Base-by-base conservation (phyloP, 108 stramenopile genomes). In the Discostella pseudostelligera region DNA sequence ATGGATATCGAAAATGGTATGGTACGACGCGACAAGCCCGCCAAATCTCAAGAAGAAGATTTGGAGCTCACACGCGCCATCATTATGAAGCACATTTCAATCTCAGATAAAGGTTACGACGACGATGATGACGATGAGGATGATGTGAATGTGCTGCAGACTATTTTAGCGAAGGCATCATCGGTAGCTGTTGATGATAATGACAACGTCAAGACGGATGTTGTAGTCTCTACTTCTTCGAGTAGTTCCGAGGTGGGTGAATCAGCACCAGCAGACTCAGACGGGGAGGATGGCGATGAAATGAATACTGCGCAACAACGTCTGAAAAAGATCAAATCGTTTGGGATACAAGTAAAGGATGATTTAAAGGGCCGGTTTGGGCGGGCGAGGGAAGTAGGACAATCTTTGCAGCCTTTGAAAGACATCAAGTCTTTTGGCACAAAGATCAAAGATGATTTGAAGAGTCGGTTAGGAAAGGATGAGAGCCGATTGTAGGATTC, bases 51-150 rank as follows among this genome's bases (percentile, higher is more conserved):
- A 42, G 77, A 74, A 61, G 80, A 91, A 66, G 87, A 91, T 74
- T 59, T 91, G 48, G 85, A 87, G 54, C 44, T 86, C 37, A 88
- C 87, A 4, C 81, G 75, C 13, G 77, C 79, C 53, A 70, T 86
- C 42, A 85, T 87, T n/a, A 48, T 81, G 70, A 66, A 65, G 42
- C 70, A 73, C 25, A 57, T 79, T 11, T 40, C 20, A 55, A 20
- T 39, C n/a, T 8, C 21, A 1, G 77, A 72, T 13, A 65, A 60
- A 25, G 35, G 11, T 20, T 51, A 39, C 12, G 73, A 32, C 3
- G 65, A 74, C 22, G 72, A 73, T 45, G 69, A 54, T 22, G 60
- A 39, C 39, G 29, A 37, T 22, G 45, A 35, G 11, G 25, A 24
- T 7, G 49, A 10, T 29, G 2, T 29, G 5, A 16, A 10, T 29